Evolutionary conservation across 352 stramenopile species (phyloP).

Genomic region (Pythium folliculosum): DNA sequence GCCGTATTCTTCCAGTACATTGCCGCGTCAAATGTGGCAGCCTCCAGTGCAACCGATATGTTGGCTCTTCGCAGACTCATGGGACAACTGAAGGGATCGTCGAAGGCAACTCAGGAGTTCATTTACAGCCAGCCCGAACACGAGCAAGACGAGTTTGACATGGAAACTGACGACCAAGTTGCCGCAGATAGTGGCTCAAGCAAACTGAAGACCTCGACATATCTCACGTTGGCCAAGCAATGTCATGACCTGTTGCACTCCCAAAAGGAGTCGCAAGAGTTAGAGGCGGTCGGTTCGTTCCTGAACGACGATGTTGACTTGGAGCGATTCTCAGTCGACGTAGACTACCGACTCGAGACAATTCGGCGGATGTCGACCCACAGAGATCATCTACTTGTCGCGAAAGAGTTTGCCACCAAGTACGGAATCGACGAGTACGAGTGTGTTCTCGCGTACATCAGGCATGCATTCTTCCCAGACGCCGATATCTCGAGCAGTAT

Average conservation of each 20-base stretch:
- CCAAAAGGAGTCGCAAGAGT: constrained; percentile 57
- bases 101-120: constrained; percentile 1
- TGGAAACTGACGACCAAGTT: background rate
- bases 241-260: constrained; percentile 53
- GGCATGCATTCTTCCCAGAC: constrained; percentile 37
- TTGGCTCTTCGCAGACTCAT: background rate
- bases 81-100: constrained; percentile 10
- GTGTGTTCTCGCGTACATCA: constrained; percentile 69
- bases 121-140: background rate
- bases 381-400: constrained; percentile 47
- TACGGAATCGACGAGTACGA: constrained; percentile 66
- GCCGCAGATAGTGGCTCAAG: background rate
- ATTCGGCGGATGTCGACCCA: constrained; percentile 56
- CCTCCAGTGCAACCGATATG: background rate
- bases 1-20: constrained; percentile 12
- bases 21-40: background rate
- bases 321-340: constrained; percentile 50
- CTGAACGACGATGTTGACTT: constrained; percentile 64
- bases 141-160: background rate
- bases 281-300: constrained; percentile 64
- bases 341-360: constrained; percentile 46
- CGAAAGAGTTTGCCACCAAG: constrained; percentile 64
- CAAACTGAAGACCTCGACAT: background rate
- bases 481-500: background rate
- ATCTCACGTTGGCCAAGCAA: constrained; percentile 35